A percentile compares a stretch with the other conserved stretches of the same genome.
Evolutionary conservation across 2,329 filamentous ascomycete genomes (phyloP).

Genomic region (Rutstroemia sp.): DNA sequence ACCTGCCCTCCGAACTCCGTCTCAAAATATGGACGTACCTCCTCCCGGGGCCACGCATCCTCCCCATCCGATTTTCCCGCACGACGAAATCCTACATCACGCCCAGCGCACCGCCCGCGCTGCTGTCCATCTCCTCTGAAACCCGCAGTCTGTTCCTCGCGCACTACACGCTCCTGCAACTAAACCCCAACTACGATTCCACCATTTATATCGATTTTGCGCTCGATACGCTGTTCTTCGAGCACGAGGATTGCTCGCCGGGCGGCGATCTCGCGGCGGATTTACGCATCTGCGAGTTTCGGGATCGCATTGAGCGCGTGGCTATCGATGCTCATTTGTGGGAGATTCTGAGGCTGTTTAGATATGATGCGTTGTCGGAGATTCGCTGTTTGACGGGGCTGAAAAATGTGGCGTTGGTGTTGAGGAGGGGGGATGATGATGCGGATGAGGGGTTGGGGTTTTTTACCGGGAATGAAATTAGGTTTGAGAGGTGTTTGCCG

Average conservation of each 20-base stretch:
- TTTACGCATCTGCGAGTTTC: constrained; percentile 1
- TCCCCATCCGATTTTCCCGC: constrained; percentile 5
- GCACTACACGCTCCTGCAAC: constrained; percentile 4
- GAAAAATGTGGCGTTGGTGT: constrained; percentile 7
- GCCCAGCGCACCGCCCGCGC: background rate
- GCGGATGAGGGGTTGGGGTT: background rate
- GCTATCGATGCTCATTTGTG: constrained; percentile 12
- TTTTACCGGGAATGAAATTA: background rate
- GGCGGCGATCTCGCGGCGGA: constrained; percentile 9
- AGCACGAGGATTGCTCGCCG: constrained; percentile 13
- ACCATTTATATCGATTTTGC: constrained; percentile 13
- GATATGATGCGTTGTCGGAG: constrained; percentile 8
- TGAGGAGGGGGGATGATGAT: background rate
- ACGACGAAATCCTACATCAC: constrained; percentile 5
- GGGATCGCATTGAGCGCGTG: constrained; percentile 7
- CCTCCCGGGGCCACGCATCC: constrained; percentile 3
- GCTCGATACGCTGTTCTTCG: constrained; percentile 12
- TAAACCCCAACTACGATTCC: constrained; percentile 8
- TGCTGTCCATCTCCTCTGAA: constrained; percentile 11
- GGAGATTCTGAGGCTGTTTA: constrained; percentile 12
- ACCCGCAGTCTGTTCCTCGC: constrained; percentile 10
- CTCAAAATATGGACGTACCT: constrained; percentile 10
- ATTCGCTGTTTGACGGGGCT: constrained; percentile 6
- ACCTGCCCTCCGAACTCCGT: constrained; percentile 8
- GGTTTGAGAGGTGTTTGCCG: background rate